These are phyloP conservation scores for Fragilaria crotonensis DNA, from an alignment of 108 stramenopile species.

Conservation along the genomic window DNA sequence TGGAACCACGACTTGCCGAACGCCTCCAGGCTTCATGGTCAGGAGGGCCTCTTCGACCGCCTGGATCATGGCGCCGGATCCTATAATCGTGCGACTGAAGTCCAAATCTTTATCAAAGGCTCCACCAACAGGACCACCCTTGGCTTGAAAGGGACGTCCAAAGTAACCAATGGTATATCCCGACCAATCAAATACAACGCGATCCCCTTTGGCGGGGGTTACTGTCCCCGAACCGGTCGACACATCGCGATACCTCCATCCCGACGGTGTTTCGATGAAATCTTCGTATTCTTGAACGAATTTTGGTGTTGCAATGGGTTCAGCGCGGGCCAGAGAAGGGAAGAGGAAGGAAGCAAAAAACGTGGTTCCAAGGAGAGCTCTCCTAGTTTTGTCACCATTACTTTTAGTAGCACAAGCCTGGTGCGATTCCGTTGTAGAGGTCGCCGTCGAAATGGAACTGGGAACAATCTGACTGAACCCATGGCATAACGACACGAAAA, in stretches of 20 bases:
- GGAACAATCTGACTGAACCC: too few relatives aligned
- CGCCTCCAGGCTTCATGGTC: conserved; percentile 76
- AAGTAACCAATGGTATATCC: conserved; percentile 95
- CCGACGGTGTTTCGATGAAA: conserved; percentile 43
- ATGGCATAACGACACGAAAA: too few relatives aligned
- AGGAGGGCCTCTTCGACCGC: conserved; percentile 73
- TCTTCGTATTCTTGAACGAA: conserved; percentile 74
- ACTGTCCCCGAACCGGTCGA: conserved; percentile 38
- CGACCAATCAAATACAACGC: conserved; percentile 93
- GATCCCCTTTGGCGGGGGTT: conserved; percentile 43
- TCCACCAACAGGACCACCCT: conserved; percentile 77
- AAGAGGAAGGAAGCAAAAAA: not conserved
- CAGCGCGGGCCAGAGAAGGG: not conserved
- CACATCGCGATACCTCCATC: conserved; percentile 72
- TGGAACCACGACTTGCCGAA: conserved; percentile 88
- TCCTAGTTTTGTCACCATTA: too few relatives aligned
- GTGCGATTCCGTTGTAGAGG: too few relatives aligned
- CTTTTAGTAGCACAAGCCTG: too few relatives aligned
- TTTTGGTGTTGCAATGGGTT: conserved; percentile 32
- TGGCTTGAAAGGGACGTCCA: conserved; percentile 87
- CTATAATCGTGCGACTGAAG: conserved; percentile 72
- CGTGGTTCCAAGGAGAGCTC: too few relatives aligned
- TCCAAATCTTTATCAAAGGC: conserved; percentile 89
- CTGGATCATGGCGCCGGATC: conserved; percentile 51
- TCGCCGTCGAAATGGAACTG: too few relatives aligned